These are phyloP conservation scores for Gymnopus androsaceus DNA, from an alignment of 1,284 basidiomycete species.

Conservation along the genomic window DNA sequence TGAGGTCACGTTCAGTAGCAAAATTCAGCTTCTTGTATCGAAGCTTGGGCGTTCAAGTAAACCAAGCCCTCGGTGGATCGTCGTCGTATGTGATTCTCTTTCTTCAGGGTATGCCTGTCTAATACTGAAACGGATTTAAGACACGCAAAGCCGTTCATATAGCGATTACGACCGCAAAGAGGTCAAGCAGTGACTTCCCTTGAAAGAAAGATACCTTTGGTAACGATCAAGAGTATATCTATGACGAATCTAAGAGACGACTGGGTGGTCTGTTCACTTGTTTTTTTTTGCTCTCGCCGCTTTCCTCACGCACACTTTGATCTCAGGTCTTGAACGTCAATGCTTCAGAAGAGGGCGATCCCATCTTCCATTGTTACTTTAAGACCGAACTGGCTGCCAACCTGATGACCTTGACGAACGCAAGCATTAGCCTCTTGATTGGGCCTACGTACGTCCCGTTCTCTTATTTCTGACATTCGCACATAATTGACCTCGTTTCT, in stretches of 20 bases:
- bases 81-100: constrained; percentile 64
- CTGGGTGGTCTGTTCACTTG: constrained; percentile 74
- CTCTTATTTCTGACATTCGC: neutral
- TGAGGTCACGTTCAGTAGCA: constrained; percentile 85
- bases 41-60: constrained; percentile 90
- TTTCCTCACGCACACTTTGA: constrained; percentile 3
- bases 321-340: constrained; percentile 72
- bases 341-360: constrained; percentile 91
- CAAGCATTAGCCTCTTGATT: constrained; percentile 74
- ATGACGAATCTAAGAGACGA: constrained; percentile 93
- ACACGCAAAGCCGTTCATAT: constrained; percentile 91
- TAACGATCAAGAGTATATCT: constrained; percentile 83
- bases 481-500: constrained; percentile 9
- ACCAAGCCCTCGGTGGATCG: constrained; percentile 87
- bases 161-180: constrained; percentile 69
- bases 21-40: constrained; percentile 84
- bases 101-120: constrained; percentile 8
- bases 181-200: constrained; percentile 60
- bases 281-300: neutral
- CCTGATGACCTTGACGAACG: constrained; percentile 81
- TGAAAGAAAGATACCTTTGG: constrained; percentile 89
- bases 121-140: constrained; percentile 43
- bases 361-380: constrained; percentile 88
- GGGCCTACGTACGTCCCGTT: constrained; percentile 66
- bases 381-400: constrained; percentile 94